A percentile compares a stretch with the other conserved stretches of the same genome.
Evolutionary conservation across 164 flowering plant species (phyloP).

Genomic region (Liriodendron chinense): DNA sequence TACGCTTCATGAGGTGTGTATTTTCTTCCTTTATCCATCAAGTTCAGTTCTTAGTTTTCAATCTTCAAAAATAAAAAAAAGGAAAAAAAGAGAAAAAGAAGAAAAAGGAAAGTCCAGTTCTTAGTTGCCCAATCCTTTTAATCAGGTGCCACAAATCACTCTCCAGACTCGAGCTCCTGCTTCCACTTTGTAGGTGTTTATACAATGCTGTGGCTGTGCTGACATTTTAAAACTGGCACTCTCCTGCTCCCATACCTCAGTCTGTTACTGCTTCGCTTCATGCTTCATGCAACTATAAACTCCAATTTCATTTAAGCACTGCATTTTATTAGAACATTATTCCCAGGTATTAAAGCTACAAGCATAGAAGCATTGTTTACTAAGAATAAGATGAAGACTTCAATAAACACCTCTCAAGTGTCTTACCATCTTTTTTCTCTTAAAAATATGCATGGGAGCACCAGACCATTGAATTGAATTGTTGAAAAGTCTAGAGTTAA

Average conservation of each 20-base stretch:
- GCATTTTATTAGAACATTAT: neutral
- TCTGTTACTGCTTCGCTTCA: neutral
- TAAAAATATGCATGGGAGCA: neutral
- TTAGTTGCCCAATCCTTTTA: neutral
- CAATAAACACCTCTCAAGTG: neutral
- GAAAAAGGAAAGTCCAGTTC: neutral
- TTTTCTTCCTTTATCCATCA: slow-evolving; percentile 9
- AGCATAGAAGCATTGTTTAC: neutral
- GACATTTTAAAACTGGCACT: too few species aligned
- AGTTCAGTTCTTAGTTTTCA: neutral
- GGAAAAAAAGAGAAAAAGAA: too few species aligned
- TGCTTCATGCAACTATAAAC: neutral
- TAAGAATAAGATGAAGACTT: neutral
- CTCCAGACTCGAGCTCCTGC: neutral
- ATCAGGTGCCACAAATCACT: neutral
- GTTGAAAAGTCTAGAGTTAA: neutral
- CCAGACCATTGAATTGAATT: neutral
- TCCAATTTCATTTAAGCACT: too few species aligned
- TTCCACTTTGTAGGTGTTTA: neutral
- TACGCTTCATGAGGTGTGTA: slow-evolving; percentile 87
- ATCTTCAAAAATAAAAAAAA: too few species aligned
- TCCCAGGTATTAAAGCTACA: neutral
- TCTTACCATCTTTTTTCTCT: neutral
- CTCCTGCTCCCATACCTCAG: too few species aligned
- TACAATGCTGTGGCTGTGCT: too few species aligned